Conservation (phyloP, 2,329 filamentous ascomycete genomes). For the Aplosporella prunicola region DNA sequence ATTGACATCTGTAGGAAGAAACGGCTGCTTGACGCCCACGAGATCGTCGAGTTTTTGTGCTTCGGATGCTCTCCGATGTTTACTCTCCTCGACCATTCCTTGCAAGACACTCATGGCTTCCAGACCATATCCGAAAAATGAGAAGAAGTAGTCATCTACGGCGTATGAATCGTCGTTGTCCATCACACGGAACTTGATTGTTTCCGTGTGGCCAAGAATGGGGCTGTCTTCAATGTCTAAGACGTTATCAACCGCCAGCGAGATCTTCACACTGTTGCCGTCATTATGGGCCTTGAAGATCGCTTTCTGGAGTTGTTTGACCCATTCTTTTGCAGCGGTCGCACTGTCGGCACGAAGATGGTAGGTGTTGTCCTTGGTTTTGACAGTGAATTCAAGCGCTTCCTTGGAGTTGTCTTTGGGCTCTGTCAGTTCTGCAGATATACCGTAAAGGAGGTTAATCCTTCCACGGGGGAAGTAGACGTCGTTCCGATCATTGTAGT, state of each 20-base stretch:
- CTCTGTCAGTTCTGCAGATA: conserved; percentile 70
- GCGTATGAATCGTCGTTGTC: conserved; percentile 92
- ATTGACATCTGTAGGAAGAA: conserved; percentile 21
- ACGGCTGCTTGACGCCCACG: conserved; percentile 14
- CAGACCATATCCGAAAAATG: conserved; percentile 79
- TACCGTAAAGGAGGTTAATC: conserved; percentile 84
- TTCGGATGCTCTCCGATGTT: conserved; percentile 19
- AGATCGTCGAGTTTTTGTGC: too few species aligned
- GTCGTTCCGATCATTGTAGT: conserved; percentile 74
- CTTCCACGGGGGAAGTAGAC: conserved; percentile 87
- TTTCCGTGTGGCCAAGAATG: conserved; percentile 85
- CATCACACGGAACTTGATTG: conserved; percentile 84
- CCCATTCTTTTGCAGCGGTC: conserved; percentile 90
- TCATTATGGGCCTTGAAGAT: conserved; percentile 96
- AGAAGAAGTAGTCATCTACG: conserved; percentile 97
- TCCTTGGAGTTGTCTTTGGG: conserved; percentile 61
- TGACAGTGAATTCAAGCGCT: conserved; percentile 65
- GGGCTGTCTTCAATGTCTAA: conserved; percentile 88
- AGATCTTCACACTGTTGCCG: conserved; percentile 94
- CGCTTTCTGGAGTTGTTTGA: conserved; percentile 83
- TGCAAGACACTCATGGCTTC: conserved; percentile 74
- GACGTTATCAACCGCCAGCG: conserved; percentile 76
- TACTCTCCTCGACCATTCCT: conserved; percentile 58
- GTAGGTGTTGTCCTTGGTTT: conserved; percentile 74
- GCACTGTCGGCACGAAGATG: conserved; percentile 82